These are phyloP conservation scores for Nepenthes mirabilis DNA, from an alignment of 148 eudicot genomes.

Conservation along the genomic window DNA sequence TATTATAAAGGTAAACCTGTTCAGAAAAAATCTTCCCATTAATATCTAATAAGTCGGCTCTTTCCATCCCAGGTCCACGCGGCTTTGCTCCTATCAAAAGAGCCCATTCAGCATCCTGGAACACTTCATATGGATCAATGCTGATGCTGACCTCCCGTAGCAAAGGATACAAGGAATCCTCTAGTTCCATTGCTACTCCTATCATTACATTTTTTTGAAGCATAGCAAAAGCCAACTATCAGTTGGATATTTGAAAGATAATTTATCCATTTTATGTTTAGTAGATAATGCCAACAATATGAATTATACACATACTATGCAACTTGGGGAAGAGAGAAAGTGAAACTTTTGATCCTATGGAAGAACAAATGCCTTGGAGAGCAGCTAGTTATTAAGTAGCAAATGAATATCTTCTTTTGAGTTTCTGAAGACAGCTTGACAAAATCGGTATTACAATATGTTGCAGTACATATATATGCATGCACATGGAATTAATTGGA, in stretches of 20 bases:
- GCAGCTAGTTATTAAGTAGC: too few species aligned
- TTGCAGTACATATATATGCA: neutral
- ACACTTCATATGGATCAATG: conserved; percentile 84
- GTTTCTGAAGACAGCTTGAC: too few species aligned
- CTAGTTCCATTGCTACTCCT: conserved; percentile 99
- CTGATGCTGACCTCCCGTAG: conserved; percentile 90
- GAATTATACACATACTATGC: too few species aligned
- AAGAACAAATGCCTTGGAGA: too few species aligned
- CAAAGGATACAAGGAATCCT: conserved; percentile 85
- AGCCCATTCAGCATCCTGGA: conserved; percentile 95
- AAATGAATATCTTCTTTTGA: too few species aligned
- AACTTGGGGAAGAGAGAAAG: too few species aligned
- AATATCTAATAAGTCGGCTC: conserved; percentile 84
- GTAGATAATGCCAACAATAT: too few species aligned
- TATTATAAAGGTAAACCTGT: conserved; percentile 34
- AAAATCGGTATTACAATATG: neutral
- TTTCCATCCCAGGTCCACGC: conserved; percentile 98
- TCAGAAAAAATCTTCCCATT: conserved; percentile 85
- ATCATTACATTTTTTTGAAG: conserved; percentile 1
- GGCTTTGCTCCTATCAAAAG: conserved; percentile 98
- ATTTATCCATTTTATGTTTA: too few species aligned
- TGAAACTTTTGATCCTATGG: too few species aligned
- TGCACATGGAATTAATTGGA: neutral
- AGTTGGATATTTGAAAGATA: neutral
- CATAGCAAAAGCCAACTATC: neutral